Evolutionary conservation across 2,329 filamentous ascomycete genomes (phyloP).

Genomic region (Plenodomus lindquistii): DNA sequence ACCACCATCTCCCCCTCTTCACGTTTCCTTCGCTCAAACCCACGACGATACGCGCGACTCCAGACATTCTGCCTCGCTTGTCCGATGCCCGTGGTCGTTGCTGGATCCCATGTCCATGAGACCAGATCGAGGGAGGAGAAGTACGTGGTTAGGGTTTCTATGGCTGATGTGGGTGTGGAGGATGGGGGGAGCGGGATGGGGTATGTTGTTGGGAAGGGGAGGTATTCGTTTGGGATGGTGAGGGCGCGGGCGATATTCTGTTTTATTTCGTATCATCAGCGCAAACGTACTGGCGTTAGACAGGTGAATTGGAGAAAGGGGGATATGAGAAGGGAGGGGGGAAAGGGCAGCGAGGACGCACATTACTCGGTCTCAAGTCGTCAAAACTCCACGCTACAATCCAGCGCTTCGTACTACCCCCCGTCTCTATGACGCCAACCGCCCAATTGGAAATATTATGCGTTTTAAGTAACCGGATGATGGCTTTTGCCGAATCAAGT

Average conservation of each 20-base stretch:
- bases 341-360: slow-evolving; percentile 19
- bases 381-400: slow-evolving; percentile 85
- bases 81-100: slow-evolving; percentile 61
- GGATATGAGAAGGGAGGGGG: neutral
- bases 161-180: slow-evolving; percentile 21
- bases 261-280: neutral
- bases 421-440: slow-evolving; percentile 77
- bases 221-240: slow-evolving; percentile 53
- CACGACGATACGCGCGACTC: slow-evolving; percentile 73
- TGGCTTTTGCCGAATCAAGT: slow-evolving; percentile 64
- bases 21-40: slow-evolving; percentile 47
- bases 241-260: slow-evolving; percentile 32
- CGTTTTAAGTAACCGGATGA: slow-evolving; percentile 63
- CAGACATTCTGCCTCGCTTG: slow-evolving; percentile 74
- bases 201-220: slow-evolving; percentile 58
- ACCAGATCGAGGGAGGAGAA: slow-evolving; percentile 62
- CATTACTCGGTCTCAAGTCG: slow-evolving; percentile 64
- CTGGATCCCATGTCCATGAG: slow-evolving; percentile 68
- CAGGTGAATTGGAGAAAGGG: neutral
- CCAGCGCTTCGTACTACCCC: slow-evolving; percentile 78
- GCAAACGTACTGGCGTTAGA: neutral
- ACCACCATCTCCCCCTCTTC: slow-evolving; percentile 16
- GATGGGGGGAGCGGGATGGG: slow-evolving; percentile 49
- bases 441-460: slow-evolving; percentile 75
- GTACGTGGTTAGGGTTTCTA: slow-evolving; percentile 50